Conservation (phyloP, 2,329 filamentous ascomycete genomes). For the Ustilaginoidea virens region DNA sequence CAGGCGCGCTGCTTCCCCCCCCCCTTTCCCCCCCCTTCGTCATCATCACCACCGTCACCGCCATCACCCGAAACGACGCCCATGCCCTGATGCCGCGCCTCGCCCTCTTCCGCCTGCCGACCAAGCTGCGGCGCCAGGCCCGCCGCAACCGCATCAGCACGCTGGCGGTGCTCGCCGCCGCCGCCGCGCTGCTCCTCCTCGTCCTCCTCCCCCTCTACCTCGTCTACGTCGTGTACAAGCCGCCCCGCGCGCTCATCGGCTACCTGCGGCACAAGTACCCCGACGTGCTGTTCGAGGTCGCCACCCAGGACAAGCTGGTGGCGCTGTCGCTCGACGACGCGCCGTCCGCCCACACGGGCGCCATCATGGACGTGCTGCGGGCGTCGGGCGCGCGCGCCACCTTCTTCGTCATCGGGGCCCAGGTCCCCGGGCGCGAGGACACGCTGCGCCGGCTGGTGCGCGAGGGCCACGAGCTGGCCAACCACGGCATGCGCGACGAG, state of each 20-base stretch:
- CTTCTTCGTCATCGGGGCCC: slow-evolving; percentile 77
- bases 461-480: slow-evolving; percentile 58
- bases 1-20: background rate
- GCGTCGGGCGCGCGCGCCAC: slow-evolving; percentile 57
- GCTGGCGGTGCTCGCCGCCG: slow-evolving; percentile 25
- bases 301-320: slow-evolving; percentile 45
- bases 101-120: slow-evolving; percentile 37
- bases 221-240: slow-evolving; percentile 66
- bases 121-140: slow-evolving; percentile 39
- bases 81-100: slow-evolving; percentile 20
- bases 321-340: slow-evolving; percentile 81
- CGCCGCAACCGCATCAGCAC: slow-evolving; percentile 44
- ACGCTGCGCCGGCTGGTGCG: slow-evolving; percentile 42
- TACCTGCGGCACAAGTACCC: slow-evolving; percentile 60
- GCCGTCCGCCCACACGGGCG: slow-evolving; percentile 54
- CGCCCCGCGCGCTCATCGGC: slow-evolving; percentile 53
- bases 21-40: background rate
- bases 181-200: slow-evolving; percentile 21
- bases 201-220: slow-evolving; percentile 23
- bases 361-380: slow-evolving; percentile 54
- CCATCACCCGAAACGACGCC: background rate
- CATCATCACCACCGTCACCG: background rate
- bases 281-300: slow-evolving; percentile 62
- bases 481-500: slow-evolving; percentile 84
- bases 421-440: slow-evolving; percentile 43